Base-by-base conservation (phyloP, 169 alveolate species). In the Plasmodium berghei region DNA sequence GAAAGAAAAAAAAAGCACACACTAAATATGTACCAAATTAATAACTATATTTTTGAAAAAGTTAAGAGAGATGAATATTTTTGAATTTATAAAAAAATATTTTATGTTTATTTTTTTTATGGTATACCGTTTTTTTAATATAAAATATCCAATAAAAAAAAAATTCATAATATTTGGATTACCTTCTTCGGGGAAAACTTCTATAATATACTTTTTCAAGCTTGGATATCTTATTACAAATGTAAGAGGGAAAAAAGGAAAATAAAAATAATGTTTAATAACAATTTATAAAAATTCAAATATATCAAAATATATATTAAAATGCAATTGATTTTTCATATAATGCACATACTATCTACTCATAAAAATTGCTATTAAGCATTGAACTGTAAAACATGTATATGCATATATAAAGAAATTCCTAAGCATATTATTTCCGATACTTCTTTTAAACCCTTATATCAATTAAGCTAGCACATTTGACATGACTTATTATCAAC, bases 181-280 rank as follows among this genome's bases (percentile, higher is more conserved):
- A 42, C 91, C 91, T 12, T 85, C 67, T 22, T 85, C 91, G n/a
- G 91, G 91, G 49, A 85, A 85, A 70, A 85, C 91, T 2, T 85
- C 91, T 16, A 71, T 85, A 45, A 34, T 85, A 46, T 85, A 85
- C 54, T 85, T 85, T 73, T 85, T 85, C 59, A 85, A 85, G 73
- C 58, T 85, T 46, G 91, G 91, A n/a, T 85, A 85, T 28, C 73
- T 85, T 49, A 85, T 85, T 70, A 69, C 91, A 18, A 85, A 75
- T 9, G 91, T 85, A 20, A 85, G 22, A n/a, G 20, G 14, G 28
- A 12, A 9, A 28, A n/a, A 10, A 10, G 22, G n/a, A 55, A 54
- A n/a, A 24, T 14, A 42, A 10, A 9, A 73, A 45, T n/a, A 61
- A 58, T 45, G 16, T 64, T 1, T 59, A 46, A 22, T 59, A 16